Evolutionary conservation across 257 asterid genomes (phyloP).

Genomic region (Nicotiana knightiana): DNA sequence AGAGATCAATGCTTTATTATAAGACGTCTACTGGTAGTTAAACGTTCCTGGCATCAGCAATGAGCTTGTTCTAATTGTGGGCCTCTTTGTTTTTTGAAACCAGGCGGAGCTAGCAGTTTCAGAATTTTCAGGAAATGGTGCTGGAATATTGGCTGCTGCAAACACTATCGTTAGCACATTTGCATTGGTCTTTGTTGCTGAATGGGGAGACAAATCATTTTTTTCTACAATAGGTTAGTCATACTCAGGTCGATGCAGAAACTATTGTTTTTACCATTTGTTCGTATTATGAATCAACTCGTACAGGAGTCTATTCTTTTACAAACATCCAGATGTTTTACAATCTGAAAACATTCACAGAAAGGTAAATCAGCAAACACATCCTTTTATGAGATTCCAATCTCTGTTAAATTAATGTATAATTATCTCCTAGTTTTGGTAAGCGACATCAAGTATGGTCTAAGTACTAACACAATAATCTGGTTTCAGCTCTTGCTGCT

Average conservation of each 20-base stretch:
- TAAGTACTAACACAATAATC: slow-evolving; percentile 10
- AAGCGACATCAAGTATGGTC: not conserved
- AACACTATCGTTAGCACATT: slow-evolving; percentile 76
- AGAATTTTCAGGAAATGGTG: slow-evolving; percentile 77
- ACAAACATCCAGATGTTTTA: not conserved
- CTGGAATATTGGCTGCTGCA: slow-evolving; percentile 79
- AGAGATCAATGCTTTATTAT: not conserved
- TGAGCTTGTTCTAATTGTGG: slow-evolving; percentile 9
- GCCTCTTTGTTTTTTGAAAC: slow-evolving; percentile 8
- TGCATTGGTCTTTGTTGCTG: slow-evolving; percentile 86
- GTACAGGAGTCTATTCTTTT: not conserved
- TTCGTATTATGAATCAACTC: not conserved
- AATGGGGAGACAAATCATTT: slow-evolving; percentile 98
- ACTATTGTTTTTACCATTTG: not conserved
- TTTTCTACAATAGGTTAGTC: slow-evolving; percentile 85
- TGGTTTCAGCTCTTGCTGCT: slow-evolving; percentile 82
- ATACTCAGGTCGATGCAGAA: not conserved
- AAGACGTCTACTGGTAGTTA: not conserved
- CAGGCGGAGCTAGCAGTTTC: slow-evolving; percentile 96
- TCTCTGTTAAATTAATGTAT: not conserved
- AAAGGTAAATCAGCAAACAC: not conserved
- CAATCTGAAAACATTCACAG: not conserved
- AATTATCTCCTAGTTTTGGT: not conserved
- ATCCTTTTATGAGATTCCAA: not conserved
- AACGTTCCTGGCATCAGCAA: not conserved